A percentile compares a stretch with the other conserved stretches of the same genome.
Conservation (phyloP, 2,329 filamentous ascomycete genomes). For the Trichoderma afroharzianum region DNA sequence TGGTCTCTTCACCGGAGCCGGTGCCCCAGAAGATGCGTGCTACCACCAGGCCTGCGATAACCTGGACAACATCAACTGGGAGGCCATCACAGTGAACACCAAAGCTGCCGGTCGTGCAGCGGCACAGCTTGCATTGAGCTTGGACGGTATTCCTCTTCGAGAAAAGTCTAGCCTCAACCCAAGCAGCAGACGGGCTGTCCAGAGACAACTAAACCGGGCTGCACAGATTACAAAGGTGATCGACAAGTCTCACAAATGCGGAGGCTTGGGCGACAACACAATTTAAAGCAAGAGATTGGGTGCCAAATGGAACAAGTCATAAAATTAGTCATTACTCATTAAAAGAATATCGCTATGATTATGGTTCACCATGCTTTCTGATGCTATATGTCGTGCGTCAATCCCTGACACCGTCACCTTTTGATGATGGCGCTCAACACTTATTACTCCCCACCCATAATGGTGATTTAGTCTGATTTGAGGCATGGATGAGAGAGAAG, state of each 20-base stretch:
- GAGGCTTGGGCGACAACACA: slow-evolving; percentile 22
- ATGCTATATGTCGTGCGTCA: neutral
- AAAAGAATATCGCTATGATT: neutral
- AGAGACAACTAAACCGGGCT: slow-evolving; percentile 27
- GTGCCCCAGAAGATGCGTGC: slow-evolving; percentile 32
- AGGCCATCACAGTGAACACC: slow-evolving; percentile 37
- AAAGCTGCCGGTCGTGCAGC: slow-evolving; percentile 49
- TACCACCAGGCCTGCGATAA: slow-evolving; percentile 41
- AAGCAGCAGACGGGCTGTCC: slow-evolving; percentile 25
- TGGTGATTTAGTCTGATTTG: neutral
- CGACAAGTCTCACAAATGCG: slow-evolving; percentile 30
- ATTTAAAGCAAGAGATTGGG: neutral
- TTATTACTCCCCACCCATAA: neutral
- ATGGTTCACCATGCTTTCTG: neutral
- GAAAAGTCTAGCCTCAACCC: slow-evolving; percentile 26
- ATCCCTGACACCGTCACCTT: neutral
- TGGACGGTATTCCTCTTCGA: slow-evolving; percentile 34
- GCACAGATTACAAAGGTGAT: slow-evolving; percentile 24
- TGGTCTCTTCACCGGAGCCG: slow-evolving; percentile 38
- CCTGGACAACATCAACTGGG: slow-evolving; percentile 40
- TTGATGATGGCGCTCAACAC: neutral
- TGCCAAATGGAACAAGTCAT: neutral
- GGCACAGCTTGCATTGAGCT: slow-evolving; percentile 38
- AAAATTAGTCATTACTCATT: slow-evolving; percentile 1
- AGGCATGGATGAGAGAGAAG: no score